Evolutionary conservation across 148 eudicot genomes (phyloP).

Genomic region (Camellia sinensis): DNA sequence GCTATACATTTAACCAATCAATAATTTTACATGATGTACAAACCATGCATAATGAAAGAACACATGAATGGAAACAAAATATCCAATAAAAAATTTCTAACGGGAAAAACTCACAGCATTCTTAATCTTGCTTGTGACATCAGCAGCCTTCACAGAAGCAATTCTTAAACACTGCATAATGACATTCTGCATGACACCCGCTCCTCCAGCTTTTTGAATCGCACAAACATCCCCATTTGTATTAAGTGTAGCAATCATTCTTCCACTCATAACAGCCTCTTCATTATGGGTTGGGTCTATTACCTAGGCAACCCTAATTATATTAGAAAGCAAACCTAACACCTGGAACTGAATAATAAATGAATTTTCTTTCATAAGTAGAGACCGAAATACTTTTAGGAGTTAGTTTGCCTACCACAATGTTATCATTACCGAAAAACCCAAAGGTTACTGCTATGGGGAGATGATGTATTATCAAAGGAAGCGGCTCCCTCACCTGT

Average conservation of each 20-base stretch:
- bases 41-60: not conserved
- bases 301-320: slow-evolving; percentile 44
- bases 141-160: slow-evolving; percentile 81
- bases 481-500: slow-evolving; percentile 76
- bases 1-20: not conserved
- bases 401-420: slow-evolving; percentile 48
- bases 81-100: not conserved
- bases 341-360: not conserved
- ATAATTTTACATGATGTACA: not conserved
- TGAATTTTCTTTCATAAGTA: not conserved
- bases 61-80: not conserved
- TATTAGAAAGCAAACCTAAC: slow-evolving; percentile 3
- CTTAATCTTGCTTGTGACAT: slow-evolving; percentile 65
- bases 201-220: slow-evolving; percentile 91
- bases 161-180: slow-evolving; percentile 73
- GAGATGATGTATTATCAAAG: slow-evolving; percentile 82
- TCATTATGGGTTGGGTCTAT: slow-evolving; percentile 81
- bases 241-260: slow-evolving; percentile 72
- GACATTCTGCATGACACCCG: slow-evolving; percentile 57
- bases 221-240: slow-evolving; percentile 86
- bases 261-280: slow-evolving; percentile 86
- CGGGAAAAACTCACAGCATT: slow-evolving; percentile 55
- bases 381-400: slow-evolving; percentile 3
- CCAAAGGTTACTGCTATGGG: slow-evolving; percentile 92
- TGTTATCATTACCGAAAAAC: slow-evolving; percentile 56